phyloP scores from a whole-genome alignment of 805 yeast species.

The Debaryomyces tyrocola region DNA sequence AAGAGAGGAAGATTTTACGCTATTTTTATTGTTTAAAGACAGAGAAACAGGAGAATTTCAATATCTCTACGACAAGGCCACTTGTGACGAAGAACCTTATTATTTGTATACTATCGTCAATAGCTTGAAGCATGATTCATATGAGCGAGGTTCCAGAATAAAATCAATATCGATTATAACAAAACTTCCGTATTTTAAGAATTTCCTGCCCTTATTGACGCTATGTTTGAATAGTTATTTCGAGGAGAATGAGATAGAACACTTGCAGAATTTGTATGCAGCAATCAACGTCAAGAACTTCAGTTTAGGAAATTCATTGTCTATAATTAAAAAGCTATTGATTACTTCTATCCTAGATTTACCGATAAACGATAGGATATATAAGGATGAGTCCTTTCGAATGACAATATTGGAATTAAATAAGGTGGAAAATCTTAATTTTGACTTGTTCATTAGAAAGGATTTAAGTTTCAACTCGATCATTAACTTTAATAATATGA shows the following conservation, averaged over 20 bases:
- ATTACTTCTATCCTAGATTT: constrained; percentile 44
- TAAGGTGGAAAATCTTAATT: constrained; percentile 20
- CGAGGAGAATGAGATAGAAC: constrained; percentile 14
- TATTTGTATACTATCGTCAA: constrained; percentile 57
- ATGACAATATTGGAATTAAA: constrained; percentile 30
- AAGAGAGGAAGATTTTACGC: constrained; percentile 57
- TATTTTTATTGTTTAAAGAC: constrained; percentile 52
- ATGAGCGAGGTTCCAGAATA: constrained; percentile 59
- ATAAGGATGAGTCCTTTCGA: constrained; percentile 38
- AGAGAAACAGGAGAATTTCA: constrained; percentile 39
- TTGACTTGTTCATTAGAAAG: constrained; percentile 36
- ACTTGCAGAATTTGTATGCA: constrained; percentile 28
- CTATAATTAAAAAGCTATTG: constrained; percentile 35
- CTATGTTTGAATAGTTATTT: constrained; percentile 53
- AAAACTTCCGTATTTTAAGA: constrained; percentile 49
- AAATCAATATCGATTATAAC: constrained; percentile 62
- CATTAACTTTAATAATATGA: constrained; percentile 38
- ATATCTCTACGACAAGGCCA: constrained; percentile 29
- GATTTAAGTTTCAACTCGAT: constrained; percentile 43
- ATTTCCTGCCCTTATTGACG: constrained; percentile 58
- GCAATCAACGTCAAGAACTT: constrained; percentile 34
- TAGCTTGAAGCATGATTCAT: constrained; percentile 44
- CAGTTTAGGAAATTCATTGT: constrained; percentile 19
- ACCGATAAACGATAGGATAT: constrained; percentile 42
- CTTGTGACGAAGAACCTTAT: constrained; percentile 43